Conservation (phyloP, 2,329 filamentous ascomycete genomes). For the Aspergillus pseudonomiae region DNA sequence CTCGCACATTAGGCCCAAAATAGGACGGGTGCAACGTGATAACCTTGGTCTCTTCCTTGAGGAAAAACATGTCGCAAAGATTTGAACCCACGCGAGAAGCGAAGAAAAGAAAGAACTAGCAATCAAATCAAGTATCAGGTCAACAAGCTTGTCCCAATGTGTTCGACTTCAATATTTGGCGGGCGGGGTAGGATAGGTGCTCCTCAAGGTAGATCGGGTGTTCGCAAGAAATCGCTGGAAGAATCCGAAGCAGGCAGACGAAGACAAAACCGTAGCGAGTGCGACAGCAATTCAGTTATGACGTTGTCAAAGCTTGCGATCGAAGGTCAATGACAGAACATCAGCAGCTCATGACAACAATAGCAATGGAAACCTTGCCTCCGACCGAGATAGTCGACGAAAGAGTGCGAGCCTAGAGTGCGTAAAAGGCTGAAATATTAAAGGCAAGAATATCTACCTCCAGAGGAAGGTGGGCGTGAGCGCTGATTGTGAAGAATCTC, state of each 20-base stretch:
- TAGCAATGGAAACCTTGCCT: conserved; percentile 5
- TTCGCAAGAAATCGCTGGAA: neutral
- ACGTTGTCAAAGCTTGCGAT: conserved; percentile 6
- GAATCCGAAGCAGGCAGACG: neutral
- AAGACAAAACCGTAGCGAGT: conserved; percentile 5
- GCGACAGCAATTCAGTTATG: conserved; percentile 5
- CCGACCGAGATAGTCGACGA: neutral
- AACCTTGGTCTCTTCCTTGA: conserved; percentile 92
- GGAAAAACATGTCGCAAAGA: conserved; percentile 81
- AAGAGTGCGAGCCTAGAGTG: conserved; percentile 6
- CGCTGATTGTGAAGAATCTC: conserved; percentile 8
- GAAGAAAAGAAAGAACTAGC: neutral
- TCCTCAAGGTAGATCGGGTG: neutral
- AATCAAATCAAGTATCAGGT: neutral
- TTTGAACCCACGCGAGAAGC: conserved; percentile 1
- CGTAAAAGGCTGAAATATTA: conserved; percentile 4
- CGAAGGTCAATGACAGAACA: conserved; percentile 6
- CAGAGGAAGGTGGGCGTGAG: conserved; percentile 7
- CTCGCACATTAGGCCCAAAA: conserved; percentile 91
- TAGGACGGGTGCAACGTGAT: conserved; percentile 96
- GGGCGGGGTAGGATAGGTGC: neutral
- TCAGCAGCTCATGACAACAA: conserved; percentile 14
- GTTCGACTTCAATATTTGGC: neutral
- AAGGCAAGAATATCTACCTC: conserved; percentile 4
- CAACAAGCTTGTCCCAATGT: neutral